Conservation (phyloP, 306 rosid genomes). For the Prosopis cineraria region DNA sequence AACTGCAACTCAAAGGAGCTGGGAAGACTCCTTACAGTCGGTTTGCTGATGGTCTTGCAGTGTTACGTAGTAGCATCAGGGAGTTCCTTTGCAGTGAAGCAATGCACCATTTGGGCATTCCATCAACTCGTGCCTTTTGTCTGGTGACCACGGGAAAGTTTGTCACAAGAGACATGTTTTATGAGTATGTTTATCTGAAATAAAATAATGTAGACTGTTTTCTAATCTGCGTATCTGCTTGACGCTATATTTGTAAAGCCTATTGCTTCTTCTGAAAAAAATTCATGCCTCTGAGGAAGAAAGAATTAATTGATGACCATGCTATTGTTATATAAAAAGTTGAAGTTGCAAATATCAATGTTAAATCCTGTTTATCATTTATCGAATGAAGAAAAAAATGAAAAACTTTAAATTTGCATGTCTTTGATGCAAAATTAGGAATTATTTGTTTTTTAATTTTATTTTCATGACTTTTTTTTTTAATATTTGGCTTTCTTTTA, state of each 20-base stretch:
- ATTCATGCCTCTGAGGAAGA: conserved; percentile 13
- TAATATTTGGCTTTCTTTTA: not conserved
- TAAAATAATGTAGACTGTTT: conserved; percentile 14
- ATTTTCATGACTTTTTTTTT: not conserved
- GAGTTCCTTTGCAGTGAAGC: conserved; percentile 99
- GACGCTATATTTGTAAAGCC: not conserved
- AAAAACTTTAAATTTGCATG: not conserved
- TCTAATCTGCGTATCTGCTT: not conserved
- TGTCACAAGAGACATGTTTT: conserved; percentile 93
- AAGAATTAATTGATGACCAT: conserved; percentile 16
- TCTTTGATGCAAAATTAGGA: not conserved
- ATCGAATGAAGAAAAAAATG: not conserved
- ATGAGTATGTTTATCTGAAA: conserved; percentile 66
- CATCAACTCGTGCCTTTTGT: conserved; percentile 94
- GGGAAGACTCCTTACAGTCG: conserved; percentile 99
- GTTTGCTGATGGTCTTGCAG: conserved; percentile 97
- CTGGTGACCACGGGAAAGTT: conserved; percentile 84
- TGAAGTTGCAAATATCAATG: conserved; percentile 20
- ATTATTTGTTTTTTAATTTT: not conserved
- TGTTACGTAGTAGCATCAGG: conserved; percentile 94
- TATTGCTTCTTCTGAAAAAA: conserved; percentile 8
- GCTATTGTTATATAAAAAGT: not conserved
- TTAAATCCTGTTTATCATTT: no score
- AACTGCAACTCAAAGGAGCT: conserved; percentile 95
- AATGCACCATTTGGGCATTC: conserved; percentile 92